These are phyloP conservation scores for Calocera viscosa DNA, from an alignment of 768 basidiomycete species.

Conservation along the genomic window DNA sequence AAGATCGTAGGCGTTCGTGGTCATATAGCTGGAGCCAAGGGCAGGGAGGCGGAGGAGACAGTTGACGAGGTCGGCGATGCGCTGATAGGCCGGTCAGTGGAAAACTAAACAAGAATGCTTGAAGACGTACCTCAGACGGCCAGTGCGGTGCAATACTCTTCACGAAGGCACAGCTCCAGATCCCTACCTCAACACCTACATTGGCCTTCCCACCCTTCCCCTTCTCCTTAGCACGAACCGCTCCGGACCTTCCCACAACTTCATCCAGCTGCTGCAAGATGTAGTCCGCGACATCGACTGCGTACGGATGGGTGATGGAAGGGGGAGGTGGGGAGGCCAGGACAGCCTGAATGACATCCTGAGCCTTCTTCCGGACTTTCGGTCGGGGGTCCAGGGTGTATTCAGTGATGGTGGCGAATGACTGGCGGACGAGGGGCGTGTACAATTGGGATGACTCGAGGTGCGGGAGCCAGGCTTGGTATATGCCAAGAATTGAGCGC, in stretches of 20 bases:
- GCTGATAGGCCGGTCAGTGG: conserved; percentile 33
- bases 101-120: conserved; percentile 42
- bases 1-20: conserved; percentile 75
- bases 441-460: conserved; percentile 64
- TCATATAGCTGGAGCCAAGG: conserved; percentile 76
- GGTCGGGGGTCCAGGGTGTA: conserved; percentile 78
- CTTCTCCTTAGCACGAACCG: conserved; percentile 47
- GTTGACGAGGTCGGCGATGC: conserved; percentile 54
- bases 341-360: conserved; percentile 69
- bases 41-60: conserved; percentile 72
- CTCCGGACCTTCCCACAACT: conserved; percentile 48
- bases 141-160: conserved; percentile 35
- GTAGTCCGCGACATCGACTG: conserved; percentile 71
- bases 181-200: conserved; percentile 55
- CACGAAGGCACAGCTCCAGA: conserved; percentile 52
- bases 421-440: conserved; percentile 47
- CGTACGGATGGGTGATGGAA: conserved; percentile 69
- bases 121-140: conserved; percentile 39
- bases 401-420: conserved; percentile 74
- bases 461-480: conserved; percentile 52
- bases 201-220: conserved; percentile 37
- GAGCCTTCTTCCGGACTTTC: conserved; percentile 85
- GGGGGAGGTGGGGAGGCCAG: conserved; percentile 68
- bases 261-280: neutral
- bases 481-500: conserved; percentile 73